Conservation (phyloP, 2,329 filamentous ascomycete species). For the Saccharata proteae region DNA sequence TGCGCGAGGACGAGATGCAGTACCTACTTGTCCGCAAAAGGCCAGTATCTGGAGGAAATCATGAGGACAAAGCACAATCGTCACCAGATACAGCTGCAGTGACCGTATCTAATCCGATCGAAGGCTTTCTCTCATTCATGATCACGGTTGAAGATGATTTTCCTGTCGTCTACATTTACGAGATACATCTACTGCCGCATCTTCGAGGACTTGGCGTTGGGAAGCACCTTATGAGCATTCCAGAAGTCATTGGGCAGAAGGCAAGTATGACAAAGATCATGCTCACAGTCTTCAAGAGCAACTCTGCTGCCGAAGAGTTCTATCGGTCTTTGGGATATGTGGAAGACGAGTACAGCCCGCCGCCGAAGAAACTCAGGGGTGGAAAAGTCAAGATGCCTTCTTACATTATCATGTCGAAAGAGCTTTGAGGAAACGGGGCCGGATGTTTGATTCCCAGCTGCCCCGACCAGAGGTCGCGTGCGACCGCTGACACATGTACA, state of each 20-base stretch:
- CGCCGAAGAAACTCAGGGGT: conserved; percentile 35
- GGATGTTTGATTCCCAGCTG: no score
- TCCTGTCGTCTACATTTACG: conserved; percentile 67
- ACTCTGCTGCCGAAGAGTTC: conserved; percentile 44
- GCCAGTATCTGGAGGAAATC: background rate
- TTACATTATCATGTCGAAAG: conserved; percentile 43
- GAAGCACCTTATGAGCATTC: conserved; percentile 44
- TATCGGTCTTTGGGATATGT: conserved; percentile 49
- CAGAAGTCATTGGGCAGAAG: conserved; percentile 40
- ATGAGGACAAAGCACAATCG: background rate
- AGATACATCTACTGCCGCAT: conserved; percentile 53
- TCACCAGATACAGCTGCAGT: background rate
- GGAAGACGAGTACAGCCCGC: conserved; percentile 41
- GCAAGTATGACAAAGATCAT: conserved; percentile 54
- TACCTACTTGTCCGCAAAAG: conserved; percentile 49
- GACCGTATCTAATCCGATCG: conserved; percentile 20
- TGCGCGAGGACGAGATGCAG: conserved; percentile 53
- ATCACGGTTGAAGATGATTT: conserved; percentile 49
- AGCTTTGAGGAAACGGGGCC: no score
- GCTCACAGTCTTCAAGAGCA: conserved; percentile 60
- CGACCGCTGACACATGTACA: no score
- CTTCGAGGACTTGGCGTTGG: conserved; percentile 53
- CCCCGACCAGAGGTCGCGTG: no score
- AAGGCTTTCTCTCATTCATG: conserved; percentile 51
- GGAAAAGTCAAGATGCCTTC: conserved; percentile 37